Evolutionary conservation across 163 green algal genomes (phyloP).

Genomic region (Botryococcus braunii): DNA sequence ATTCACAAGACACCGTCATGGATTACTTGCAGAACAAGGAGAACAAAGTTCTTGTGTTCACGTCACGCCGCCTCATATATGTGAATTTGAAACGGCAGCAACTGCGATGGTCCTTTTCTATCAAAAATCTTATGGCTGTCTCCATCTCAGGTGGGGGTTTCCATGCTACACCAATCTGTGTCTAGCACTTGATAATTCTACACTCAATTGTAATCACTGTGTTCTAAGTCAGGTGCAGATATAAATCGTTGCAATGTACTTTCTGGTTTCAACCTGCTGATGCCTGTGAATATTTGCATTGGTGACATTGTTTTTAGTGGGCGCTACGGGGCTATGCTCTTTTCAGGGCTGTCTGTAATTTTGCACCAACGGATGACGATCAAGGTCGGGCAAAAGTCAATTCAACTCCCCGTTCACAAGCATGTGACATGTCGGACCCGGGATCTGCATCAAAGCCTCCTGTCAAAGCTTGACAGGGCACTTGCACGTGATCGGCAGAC

Average conservation of each 20-base stretch:
- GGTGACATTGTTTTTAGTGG: background rate
- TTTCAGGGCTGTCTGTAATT: conserved; percentile 19
- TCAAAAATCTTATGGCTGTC: conserved; percentile 16
- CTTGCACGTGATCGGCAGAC: too few relatives aligned
- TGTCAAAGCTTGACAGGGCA: conserved; percentile 23
- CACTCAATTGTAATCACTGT: background rate
- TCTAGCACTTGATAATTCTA: background rate
- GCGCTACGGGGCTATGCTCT: background rate
- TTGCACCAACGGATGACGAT: conserved; percentile 20
- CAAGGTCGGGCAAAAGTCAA: background rate
- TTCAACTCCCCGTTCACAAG: conserved; percentile 13
- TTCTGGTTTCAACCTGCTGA: background rate
- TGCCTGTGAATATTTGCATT: background rate
- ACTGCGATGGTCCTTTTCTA: conserved; percentile 22
- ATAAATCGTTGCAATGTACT: too few relatives aligned
- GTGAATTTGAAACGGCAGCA: conserved; percentile 18
- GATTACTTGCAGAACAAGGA: conserved; percentile 33
- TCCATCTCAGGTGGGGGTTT: conserved; percentile 9
- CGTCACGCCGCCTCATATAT: conserved; percentile 18
- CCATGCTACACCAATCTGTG: background rate
- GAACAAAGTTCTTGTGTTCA: conserved; percentile 25
- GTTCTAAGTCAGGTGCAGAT: background rate
- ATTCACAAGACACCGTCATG: conserved; percentile 8
- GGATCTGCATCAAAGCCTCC: conserved; percentile 24
- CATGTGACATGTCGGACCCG: conserved; percentile 21